Percentiles rank a stretch among this genome's conserved stretches.
Evolutionary conservation across 148 eudicot genomes (phyloP).

Genomic region (Limonium bicolor): DNA sequence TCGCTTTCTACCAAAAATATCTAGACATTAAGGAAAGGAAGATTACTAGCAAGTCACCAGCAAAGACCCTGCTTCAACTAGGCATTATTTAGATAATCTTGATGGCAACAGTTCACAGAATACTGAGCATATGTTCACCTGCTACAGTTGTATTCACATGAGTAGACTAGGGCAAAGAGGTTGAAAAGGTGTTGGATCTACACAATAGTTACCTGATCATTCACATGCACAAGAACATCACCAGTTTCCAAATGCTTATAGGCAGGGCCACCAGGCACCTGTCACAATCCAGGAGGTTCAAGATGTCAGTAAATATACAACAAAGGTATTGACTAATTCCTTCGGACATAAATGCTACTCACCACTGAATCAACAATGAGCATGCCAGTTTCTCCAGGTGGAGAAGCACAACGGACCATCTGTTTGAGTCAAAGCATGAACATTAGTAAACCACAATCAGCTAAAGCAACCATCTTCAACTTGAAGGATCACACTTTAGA

Average conservation of each 20-base stretch:
- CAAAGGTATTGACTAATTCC: slow-evolving; percentile 1
- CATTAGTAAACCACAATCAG: slow-evolving; percentile 1
- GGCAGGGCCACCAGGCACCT: slow-evolving; percentile 99
- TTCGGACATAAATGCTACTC: slow-evolving; percentile 21
- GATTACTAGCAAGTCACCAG: too few relatives aligned
- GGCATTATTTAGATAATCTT: too few relatives aligned
- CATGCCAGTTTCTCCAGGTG: slow-evolving; percentile 91
- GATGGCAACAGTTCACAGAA: too few relatives aligned
- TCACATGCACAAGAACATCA: slow-evolving; percentile 82
- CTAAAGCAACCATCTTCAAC: not conserved
- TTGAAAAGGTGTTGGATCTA: not conserved
- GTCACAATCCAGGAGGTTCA: slow-evolving; percentile 10
- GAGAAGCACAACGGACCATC: slow-evolving; percentile 86
- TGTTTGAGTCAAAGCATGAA: slow-evolving; percentile 14
- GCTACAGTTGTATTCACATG: too few relatives aligned
- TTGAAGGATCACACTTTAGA: not conserved
- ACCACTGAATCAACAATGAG: slow-evolving; percentile 96
- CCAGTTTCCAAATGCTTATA: slow-evolving; percentile 82
- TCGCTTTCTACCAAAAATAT: too few relatives aligned
- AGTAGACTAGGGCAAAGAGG: too few relatives aligned
- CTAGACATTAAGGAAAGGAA: too few relatives aligned
- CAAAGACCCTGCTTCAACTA: too few relatives aligned
- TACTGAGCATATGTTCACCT: too few relatives aligned
- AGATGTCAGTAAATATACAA: not conserved
- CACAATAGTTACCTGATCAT: slow-evolving; percentile 50